Base-by-base conservation (phyloP, 2,329 filamentous ascomycete genomes). In the Penicillium sp. region DNA sequence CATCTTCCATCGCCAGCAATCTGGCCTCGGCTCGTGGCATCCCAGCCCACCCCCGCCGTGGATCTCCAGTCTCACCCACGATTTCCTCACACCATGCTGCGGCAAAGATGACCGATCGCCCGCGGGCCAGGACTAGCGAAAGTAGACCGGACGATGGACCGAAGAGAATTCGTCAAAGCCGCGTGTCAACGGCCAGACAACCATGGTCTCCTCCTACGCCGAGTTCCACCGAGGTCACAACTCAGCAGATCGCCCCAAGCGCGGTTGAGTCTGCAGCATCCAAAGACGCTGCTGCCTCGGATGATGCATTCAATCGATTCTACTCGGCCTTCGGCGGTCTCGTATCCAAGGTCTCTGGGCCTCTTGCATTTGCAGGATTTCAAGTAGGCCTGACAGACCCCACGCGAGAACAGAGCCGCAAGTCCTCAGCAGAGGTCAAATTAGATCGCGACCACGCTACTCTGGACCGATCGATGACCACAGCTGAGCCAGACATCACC, bases 291-390 rank as follows among this genome's bases (percentile, higher is more conserved):
- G 58, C 69, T 11, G 43, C 62, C 6, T 66, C 75, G 1, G 90
- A 96, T 31, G 92, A 93, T 53, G 88, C 90, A 5, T 99, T 97
- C 69, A 85, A 90, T 6, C 85, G 87, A 50, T 99, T 97, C 75
- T 99, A 97, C 75, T 92, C 83, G 54, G 92, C 91, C 1, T 96
- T 97, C 66, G 92, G 92, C 51, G 90, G 84, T 50, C 83, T 97
- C 45, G 90, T 97, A 67, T 94, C 91, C 57, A 89, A 88, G 63
- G 84, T 97, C 11, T 95, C 93, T 0, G 92, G 92, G 0, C 92
- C 92, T 1, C 79, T 99, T 29, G 93, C 92, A 3, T 99, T 97
- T 75, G 91, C 94, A 4, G 93, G 93, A 1, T 82, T 99, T 8
- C 94, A 94, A 0, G 80, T 99, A 5, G 83, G 85, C 27, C 69